These are phyloP conservation scores for Suillus lakei DNA, from an alignment of 768 basidiomycete species.

Conservation along the genomic window DNA sequence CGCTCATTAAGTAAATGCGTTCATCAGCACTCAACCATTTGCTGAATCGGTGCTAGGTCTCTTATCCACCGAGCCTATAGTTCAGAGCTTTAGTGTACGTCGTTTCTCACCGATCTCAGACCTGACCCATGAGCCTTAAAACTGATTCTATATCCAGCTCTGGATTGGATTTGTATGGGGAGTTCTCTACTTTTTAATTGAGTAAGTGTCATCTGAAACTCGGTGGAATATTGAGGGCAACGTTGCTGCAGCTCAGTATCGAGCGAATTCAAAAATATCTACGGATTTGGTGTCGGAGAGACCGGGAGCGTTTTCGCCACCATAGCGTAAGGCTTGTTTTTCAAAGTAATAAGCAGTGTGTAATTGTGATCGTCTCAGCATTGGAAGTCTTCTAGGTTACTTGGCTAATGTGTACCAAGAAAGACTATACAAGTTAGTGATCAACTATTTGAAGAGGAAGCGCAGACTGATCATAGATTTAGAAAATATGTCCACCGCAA, in stretches of 20 bases:
- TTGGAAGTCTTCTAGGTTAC: constrained; percentile 59
- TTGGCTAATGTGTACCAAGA: constrained; percentile 53
- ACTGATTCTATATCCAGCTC: constrained; percentile 43
- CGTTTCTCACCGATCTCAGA: constrained; percentile 9
- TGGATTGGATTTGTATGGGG: constrained; percentile 83
- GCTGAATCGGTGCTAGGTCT: constrained; percentile 19
- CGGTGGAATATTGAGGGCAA: constrained; percentile 12
- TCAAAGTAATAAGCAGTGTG: not conserved
- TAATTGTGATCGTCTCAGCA: constrained; percentile 37
- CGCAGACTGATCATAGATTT: constrained; percentile 31
- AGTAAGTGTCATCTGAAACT: constrained; percentile 40
- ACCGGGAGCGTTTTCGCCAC: constrained; percentile 64
- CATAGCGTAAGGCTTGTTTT: constrained; percentile 48
- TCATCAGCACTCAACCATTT: not conserved
- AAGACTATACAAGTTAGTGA: constrained; percentile 49
- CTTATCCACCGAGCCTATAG: constrained; percentile 62
- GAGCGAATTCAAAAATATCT: constrained; percentile 58
- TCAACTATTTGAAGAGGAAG: not conserved
- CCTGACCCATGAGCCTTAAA: not conserved
- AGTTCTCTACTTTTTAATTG: constrained; percentile 68
- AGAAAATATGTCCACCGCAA: constrained; percentile 33
- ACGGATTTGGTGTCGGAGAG: constrained; percentile 62
- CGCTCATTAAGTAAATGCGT: constrained; percentile 70
- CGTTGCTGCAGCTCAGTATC: constrained; percentile 50
- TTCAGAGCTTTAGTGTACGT: constrained; percentile 71